Evolutionary conservation across 1,284 basidiomycete genomes (phyloP).

Genomic region (Ceratobasidium sp.): DNA sequence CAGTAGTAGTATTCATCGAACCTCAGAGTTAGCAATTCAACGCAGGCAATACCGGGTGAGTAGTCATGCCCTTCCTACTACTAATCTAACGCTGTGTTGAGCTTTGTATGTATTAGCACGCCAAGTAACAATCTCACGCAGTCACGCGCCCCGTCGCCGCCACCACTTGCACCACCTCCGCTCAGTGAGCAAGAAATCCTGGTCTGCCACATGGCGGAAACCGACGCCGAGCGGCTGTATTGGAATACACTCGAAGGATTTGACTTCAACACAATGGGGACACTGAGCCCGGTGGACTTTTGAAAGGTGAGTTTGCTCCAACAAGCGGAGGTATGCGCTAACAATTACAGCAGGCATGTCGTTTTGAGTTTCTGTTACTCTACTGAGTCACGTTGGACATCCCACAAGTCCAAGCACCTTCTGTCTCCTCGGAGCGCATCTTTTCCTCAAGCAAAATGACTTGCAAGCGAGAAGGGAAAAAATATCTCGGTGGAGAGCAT

Average conservation of each 20-base stretch:
- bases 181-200: neutral
- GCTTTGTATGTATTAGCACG: neutral
- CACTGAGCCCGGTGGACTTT: slow-evolving; percentile 16
- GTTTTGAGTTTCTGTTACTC: slow-evolving; percentile 5
- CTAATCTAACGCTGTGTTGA: neutral
- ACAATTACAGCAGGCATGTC: slow-evolving; percentile 7
- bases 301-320: slow-evolving; percentile 24
- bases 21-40: neutral
- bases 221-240: neutral
- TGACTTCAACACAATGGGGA: neutral
- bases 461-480: neutral
- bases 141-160: neutral
- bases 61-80: no score
- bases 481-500: neutral
- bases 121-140: neutral
- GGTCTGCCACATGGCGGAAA: neutral
- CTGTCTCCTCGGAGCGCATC: slow-evolving; percentile 11
- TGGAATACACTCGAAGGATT: neutral
- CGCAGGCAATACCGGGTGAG: neutral
- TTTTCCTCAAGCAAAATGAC: slow-evolving; percentile 37
- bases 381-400: slow-evolving; percentile 11
- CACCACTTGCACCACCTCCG: neutral
- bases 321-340: neutral
- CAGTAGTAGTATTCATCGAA: neutral
- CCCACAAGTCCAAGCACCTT: slow-evolving; percentile 15